Conservation (phyloP, 1,284 basidiomycete genomes). For the Cryptococcus hybrid region DNA sequence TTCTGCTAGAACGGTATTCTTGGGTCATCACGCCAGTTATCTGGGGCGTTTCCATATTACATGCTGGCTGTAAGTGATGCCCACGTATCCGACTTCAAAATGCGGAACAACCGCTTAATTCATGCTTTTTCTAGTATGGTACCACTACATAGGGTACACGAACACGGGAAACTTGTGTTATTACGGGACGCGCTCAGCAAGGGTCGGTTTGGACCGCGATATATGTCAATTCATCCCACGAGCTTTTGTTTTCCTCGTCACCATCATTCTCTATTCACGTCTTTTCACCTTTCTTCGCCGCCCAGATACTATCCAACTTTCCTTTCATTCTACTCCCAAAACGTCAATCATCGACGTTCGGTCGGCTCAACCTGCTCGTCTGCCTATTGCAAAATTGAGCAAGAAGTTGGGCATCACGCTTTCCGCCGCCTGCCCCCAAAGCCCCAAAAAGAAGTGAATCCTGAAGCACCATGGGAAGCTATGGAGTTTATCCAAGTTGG, state of each 20-base stretch:
- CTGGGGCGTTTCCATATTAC: constrained; percentile 30
- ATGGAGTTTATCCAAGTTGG: constrained; percentile 35
- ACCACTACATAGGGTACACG: constrained; percentile 25
- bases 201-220: constrained; percentile 26
- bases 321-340: constrained; percentile 16
- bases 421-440: background rate
- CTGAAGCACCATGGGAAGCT: constrained; percentile 37
- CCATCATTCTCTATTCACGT: constrained; percentile 34
- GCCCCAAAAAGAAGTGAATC: constrained; percentile 9
- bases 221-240: constrained; percentile 45
- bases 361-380: background rate
- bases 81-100: background rate
- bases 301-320: constrained; percentile 45
- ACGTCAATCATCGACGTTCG: too few relatives aligned
- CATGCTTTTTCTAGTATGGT: constrained; percentile 29
- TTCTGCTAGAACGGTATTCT: constrained; percentile 31
- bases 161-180: constrained; percentile 37
- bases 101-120: background rate
- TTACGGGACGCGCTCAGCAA: constrained; percentile 20
- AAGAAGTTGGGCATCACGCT: background rate
- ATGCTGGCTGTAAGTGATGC: constrained; percentile 27
- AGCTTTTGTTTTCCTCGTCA: constrained; percentile 39
- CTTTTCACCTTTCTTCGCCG: constrained; percentile 43
- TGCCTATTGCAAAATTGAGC: background rate
- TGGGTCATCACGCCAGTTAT: constrained; percentile 26